Base-by-base conservation (phyloP, 176 grass and related monocot species). In the Triticum turgidum region DNA sequence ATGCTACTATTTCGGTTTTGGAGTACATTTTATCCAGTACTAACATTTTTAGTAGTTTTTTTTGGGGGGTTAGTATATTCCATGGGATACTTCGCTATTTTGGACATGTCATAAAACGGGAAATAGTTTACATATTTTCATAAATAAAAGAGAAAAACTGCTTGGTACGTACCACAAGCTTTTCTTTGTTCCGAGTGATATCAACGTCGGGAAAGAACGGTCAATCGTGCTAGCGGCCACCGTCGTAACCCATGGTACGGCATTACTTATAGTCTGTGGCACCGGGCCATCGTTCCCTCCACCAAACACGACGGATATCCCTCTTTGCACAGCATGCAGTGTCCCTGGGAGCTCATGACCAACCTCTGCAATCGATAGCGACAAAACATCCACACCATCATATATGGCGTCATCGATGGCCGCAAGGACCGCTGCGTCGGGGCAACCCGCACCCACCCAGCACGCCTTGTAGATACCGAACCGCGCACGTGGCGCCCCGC, bases 391-490 rank as follows among this genome's bases (percentile, higher is more conserved):
- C 3, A 97, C 94, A 5, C 94, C 91, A 6, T 95, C 91, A 9
- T 89, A 45, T 8, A 95, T 95, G 66, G 93, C 93, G 13, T 95
- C 77, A 22, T 95, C 93, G 14, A 95, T 72, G 21, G 88, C 93
- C 0, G 62, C 77, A 0, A 95, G 86, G 33, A 91, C 0, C 0
- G n/a, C 21, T 6, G 83, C 86, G 0, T 0, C 47, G 5, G 65
- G 65, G 29, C 30, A 33, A 8, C 6, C 14, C 12, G 0, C 30
- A 2, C 6, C 63, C 12, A 6, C 77, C 84, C 91, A 95, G 9
- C 65, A 69, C 0, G 0, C 91, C 64, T 93, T 93, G 45, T 96
- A 96, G 32, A 92, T n/a, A 0, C 85, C 91, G 15, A 93, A 11
- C 18, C 91, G 41, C 4, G 91, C 85, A 8, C 52, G 89, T 0